Base-by-base conservation (phyloP, 805 yeast species). In the Saccharomycopsis sp. region DNA sequence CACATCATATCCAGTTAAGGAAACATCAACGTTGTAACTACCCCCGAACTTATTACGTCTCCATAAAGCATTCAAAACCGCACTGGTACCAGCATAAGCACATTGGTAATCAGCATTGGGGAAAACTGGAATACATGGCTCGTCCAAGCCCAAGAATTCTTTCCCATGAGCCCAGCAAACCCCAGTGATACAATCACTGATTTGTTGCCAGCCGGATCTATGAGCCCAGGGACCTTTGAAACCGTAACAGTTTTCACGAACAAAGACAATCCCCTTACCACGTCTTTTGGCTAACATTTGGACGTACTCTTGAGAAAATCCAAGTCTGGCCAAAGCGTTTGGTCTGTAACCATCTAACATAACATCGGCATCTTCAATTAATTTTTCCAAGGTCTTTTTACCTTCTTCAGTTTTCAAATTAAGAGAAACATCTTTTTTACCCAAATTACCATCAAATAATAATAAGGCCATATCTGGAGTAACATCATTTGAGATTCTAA, bases 181-280 rank as follows among this genome's bases (percentile, higher is more conserved):
- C 2, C 63, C 64, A 23, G 58, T 48, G 19, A 49, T 57, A 48
- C 60, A 56, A 43, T 59, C 64, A 17, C 62, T 57, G 40, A 59
- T 59, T 43, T 59, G 63, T 46, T 59, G 64, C 64, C 63, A 59
- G 8, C 63, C 64, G 9, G 63, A 48, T 14, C 63, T 43, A n/a
- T 47, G 50, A 8, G 51, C 14, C 54, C 59, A 59, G 21, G 52
- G 57, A 15, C 63, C 63, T 27, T 46, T 44, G 36, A 53, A 58
- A 4, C 63, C 63, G 37, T 51, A 55, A 44, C 60, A 55, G 47
- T 59, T 56, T 42, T 59, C 63, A 14, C 59, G 49, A 5, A 55
- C 62, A 40, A 56, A 55, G 13, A 59, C 55, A 33, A 55, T 54
- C 4, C 63, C 63, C 39, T 55, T 58, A 12, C 56, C 56, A 32